Evolutionary conservation across 768 basidiomycete species (phyloP).

Genomic region (Calocybe indica): DNA sequence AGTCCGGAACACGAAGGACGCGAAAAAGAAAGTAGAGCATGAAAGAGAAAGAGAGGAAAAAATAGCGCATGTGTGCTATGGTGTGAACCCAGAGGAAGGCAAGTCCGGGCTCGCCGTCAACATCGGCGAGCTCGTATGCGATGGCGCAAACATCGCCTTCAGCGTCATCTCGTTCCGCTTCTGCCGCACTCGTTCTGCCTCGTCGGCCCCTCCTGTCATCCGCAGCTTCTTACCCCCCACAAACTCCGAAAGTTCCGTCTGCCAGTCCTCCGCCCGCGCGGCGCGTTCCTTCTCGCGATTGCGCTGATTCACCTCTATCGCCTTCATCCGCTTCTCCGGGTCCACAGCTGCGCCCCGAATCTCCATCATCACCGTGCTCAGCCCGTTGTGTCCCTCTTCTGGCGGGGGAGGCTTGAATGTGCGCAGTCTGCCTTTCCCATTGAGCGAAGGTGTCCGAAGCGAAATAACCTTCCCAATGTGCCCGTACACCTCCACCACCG

Average conservation of each 20-base stretch:
- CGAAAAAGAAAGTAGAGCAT: too few relatives aligned
- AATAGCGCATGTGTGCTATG: too few relatives aligned
- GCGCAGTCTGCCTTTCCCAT: conserved; percentile 31
- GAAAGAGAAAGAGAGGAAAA: too few relatives aligned
- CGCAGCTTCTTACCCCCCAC: conserved; percentile 83
- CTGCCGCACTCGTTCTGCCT: conserved; percentile 83
- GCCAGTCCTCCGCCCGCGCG: conserved; percentile 73
- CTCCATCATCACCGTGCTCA: conserved; percentile 84
- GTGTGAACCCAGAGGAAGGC: too few relatives aligned
- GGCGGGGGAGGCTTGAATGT: conserved; percentile 55
- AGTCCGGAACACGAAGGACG: too few relatives aligned
- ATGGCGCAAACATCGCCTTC: conserved; percentile 77
- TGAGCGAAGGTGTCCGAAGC: conserved; percentile 45
- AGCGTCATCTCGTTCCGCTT: conserved; percentile 78
- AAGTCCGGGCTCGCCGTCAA: too few relatives aligned
- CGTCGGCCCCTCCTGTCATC: conserved; percentile 94
- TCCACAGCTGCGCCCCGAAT: conserved; percentile 81
- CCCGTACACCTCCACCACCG: conserved; percentile 79
- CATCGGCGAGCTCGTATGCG: neutral
- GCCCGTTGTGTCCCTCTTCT: conserved; percentile 62
- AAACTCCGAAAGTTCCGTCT: conserved; percentile 80
- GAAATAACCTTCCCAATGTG: conserved; percentile 89
- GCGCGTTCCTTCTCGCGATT: conserved; percentile 72
- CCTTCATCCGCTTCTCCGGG: conserved; percentile 80
- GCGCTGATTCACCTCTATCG: conserved; percentile 87